Evolutionary conservation across 768 basidiomycete genomes (phyloP), one percentile per base, ranked within the genome.

Genomic region (Podaxis pistillaris): DNA sequence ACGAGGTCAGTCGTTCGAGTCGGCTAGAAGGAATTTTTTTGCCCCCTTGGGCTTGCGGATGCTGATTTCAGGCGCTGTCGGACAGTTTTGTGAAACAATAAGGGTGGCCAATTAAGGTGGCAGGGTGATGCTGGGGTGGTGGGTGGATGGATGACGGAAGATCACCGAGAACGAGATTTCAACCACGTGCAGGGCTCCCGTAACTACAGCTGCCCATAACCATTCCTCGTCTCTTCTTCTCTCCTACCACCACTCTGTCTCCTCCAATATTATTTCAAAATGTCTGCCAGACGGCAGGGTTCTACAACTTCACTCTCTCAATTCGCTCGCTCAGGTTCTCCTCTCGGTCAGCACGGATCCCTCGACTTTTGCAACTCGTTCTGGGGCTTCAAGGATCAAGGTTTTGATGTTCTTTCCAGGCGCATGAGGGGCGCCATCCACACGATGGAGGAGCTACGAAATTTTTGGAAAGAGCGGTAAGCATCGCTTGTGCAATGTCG

Each of bases 331-430:
- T 76, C 80, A 51, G 77, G 77, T 40, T 86, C 88, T 46, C 83
- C 86, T 22, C 73, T 67, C 38, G 62, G 72, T 11, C 76, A 75
- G 63, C 77, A 77, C 66, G 81, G 84, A 61, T 86, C 86, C 9
- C 75, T 87, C 69, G 94, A 97, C 76, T 98, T 95, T 76, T 98
- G 96, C 75, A 99, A 98, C 75, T 86, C 94, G 1, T 98, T 98
- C 78, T 98, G 97, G 97, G 94, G 94, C 11, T 68, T 82, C 19
- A 85, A 81, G 30, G 94, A 97, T 79, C 89, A 83, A 41, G 95
- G 95, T 15, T 94, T 93, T 65, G 93, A 96, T 69, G 93, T 96
- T 50, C 80, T 98, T 36, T 91, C 93, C 72, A 89, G 94, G 36
- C 84, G 94, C 64, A 91, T 96, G 87, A 83, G 94, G 8, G 93